Evolutionary conservation across 768 basidiomycete genomes (phyloP).

Genomic region (Porpolomopsis calyptriformis): DNA sequence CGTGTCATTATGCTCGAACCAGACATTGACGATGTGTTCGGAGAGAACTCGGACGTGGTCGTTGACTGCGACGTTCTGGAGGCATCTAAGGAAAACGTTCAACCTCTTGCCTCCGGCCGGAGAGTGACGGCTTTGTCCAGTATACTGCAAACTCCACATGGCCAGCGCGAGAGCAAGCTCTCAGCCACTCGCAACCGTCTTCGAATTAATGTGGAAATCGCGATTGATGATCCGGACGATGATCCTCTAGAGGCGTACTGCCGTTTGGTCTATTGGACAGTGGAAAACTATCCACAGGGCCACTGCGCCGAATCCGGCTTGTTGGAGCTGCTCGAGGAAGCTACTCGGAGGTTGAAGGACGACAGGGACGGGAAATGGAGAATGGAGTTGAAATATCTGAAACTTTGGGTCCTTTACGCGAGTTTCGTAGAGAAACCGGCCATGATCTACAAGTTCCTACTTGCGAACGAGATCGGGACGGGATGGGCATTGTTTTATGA

Average conservation of each 20-base stretch:
- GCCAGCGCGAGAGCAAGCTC: constrained; percentile 61
- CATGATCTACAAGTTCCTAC: constrained; percentile 80
- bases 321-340: constrained; percentile 87
- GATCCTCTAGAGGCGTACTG: constrained; percentile 83
- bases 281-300: constrained; percentile 92
- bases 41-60: constrained; percentile 33
- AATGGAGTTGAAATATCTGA: constrained; percentile 77
- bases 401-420: constrained; percentile 91
- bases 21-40: constrained; percentile 32
- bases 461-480: constrained; percentile 87
- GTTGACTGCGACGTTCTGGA: constrained; percentile 77
- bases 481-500: constrained; percentile 77
- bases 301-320: constrained; percentile 82
- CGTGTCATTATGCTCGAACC: neutral
- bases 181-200: constrained; percentile 53
- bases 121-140: constrained; percentile 69
- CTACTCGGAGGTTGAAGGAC: constrained; percentile 76
- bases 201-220: constrained; percentile 61
- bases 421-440: constrained; percentile 83
- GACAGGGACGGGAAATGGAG: constrained; percentile 65
- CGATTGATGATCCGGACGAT: constrained; percentile 71
- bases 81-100: constrained; percentile 80
- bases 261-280: constrained; percentile 80
- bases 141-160: constrained; percentile 66
- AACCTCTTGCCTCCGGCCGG: constrained; percentile 69